Base-by-base conservation (phyloP, 768 basidiomycete species). In the Mycena pura region DNA sequence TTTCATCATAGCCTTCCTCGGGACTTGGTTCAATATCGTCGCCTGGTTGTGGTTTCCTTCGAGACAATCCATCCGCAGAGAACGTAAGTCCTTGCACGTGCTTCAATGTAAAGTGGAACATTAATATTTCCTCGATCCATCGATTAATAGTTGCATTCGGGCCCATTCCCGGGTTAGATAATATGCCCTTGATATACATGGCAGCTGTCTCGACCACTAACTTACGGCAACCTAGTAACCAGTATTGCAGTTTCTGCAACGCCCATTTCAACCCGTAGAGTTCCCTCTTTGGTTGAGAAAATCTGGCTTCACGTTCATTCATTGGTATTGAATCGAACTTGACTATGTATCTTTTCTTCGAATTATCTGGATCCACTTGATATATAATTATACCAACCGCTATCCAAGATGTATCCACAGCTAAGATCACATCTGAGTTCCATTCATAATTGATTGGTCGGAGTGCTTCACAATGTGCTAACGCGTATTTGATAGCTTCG, bases 271-370 rank as follows among this genome's bases (percentile, higher is more conserved):
- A 29, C 0, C 81, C 76, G 43, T 72, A 81, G 0, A 82, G 55
- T 61, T 82, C 79, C 0, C 74, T 29, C 40, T 84, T 83, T 0
- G 77, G 70, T 46, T 81, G 79, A 0, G 77, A 78, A 50, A 71
- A 79, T 0, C 68, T 17, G 0, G 68, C 48, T 61, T 80, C 75
- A 0, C 72, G 29, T 0, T 73, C 72, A 27, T 78, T 78, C n/a
- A 81, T 66, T 0, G 73, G 62, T 0, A 83, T 76, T 0, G 77
- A 82, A 0, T 75, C 69, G 40, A 81, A 84, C 0, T 68, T 62
- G 0, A 71, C 67, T 24, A 70, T 78, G 13, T 69, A 67, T 0
- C 64, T 60, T 15, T 63, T 60, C 1, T 68, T 67, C 0, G 65
- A 68, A 24, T 73, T 67, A 0, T 63, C 27, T 0, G 51, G 29